Base-by-base conservation (phyloP, 1,139 yeast species). In the Suzukiozyma palmioleophila region DNA sequence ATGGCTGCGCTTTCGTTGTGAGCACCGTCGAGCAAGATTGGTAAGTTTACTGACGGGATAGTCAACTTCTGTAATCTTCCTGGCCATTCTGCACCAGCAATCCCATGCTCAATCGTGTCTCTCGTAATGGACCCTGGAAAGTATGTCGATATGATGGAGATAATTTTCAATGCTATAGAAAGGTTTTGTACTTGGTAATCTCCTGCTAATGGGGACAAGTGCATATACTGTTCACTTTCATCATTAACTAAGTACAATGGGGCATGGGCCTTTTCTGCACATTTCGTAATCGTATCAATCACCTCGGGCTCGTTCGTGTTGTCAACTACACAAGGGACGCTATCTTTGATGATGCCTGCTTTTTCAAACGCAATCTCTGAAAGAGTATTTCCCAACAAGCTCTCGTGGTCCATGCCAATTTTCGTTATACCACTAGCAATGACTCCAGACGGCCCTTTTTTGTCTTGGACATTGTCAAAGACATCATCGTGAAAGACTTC, bases 1-100 rank as follows among this genome's bases (percentile, higher is more conserved):
- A 64, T 60, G 0, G 96, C 95, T 0, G 97, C 95, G 47, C 82
- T 80, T 14, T 79, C 80, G 54, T 92, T 92, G 57, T 92, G 98
- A 0, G 97, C 97, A 2, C 98, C 98, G 60, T 92, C 98, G 2
- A 89, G 50, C 7, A 88, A 59, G 0, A 83, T 62, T 1, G 64
- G 57, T 2, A 71, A 27, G 3, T 48, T 48, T 1, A 55, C 40
- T 2, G 48, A 54, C 5, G 59, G 54, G 26, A 59, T 59, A 2
- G 48, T 43, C 2, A 80, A 37, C 1, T 52, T 35, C 47, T 84
- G 90, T 31, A 84, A 59, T 48, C 90, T 60, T 1, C 84, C 84
- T 3, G 84, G 81, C 87, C 88, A 79, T 26, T 54, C 48, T 0
- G 79, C 78, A 1, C 51, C 43, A 2, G 53, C 35, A 0, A 90